Percentiles rank a stretch among this genome's conserved stretches.
Conservation (phyloP, 2,329 filamentous ascomycete genomes). For the Trichophyton mentagrophytes region DNA sequence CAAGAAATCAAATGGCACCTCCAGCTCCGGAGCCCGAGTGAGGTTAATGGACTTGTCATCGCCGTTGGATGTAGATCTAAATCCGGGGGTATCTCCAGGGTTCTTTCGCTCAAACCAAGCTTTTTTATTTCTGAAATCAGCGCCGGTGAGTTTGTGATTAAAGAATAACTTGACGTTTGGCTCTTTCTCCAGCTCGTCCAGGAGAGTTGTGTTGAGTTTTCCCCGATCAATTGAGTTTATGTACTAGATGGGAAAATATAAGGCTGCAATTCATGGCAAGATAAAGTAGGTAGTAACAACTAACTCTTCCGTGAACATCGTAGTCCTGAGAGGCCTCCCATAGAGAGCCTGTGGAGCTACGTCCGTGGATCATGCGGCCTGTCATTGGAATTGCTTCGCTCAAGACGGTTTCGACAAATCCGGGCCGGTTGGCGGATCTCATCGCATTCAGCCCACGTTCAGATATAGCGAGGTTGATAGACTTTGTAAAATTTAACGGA, state of each 20-base stretch:
- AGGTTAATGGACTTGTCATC: constrained; percentile 10
- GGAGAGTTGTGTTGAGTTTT: constrained; percentile 65
- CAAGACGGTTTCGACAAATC: constrained; percentile 61
- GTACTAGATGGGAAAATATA: constrained; percentile 37
- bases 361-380: constrained; percentile 89
- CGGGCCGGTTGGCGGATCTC: constrained; percentile 51
- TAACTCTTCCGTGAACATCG: constrained; percentile 73
- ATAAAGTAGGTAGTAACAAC: constrained; percentile 16
- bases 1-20: constrained; percentile 80
- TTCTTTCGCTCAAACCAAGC: constrained; percentile 69
- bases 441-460: constrained; percentile 88
- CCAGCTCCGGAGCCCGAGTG: constrained; percentile 54
- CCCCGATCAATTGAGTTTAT: constrained; percentile 80
- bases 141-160: constrained; percentile 82
- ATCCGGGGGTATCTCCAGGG: constrained; percentile 21
- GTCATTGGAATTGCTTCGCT: constrained; percentile 78
- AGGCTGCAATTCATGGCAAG: background rate
- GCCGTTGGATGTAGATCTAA: constrained; percentile 22
- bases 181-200: constrained; percentile 70
- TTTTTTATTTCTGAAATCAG: constrained; percentile 63
- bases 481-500: constrained; percentile 90
- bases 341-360: constrained; percentile 49
- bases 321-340: constrained; percentile 77
- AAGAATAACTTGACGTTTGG: constrained; percentile 88
- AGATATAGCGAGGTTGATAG: constrained; percentile 93